Conservation (phyloP, 495 filamentous ascomycete genomes). For the Penicillium tannophilum region DNA sequence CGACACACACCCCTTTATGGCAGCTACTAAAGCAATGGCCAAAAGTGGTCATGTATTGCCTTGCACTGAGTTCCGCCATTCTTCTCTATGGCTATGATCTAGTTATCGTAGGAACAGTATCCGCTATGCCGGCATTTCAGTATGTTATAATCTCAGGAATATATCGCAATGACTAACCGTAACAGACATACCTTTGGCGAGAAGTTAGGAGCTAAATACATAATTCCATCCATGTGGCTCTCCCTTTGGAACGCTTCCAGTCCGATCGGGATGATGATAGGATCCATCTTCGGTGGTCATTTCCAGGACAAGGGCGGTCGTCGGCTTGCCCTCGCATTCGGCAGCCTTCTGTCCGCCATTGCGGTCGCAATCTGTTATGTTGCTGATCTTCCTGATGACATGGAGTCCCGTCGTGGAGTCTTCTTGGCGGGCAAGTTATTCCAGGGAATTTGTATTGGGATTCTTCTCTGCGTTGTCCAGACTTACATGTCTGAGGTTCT, state of each 20-base stretch:
- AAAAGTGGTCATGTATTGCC: conserved; percentile 30
- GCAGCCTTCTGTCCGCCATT: conserved; percentile 39
- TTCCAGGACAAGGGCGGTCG: conserved; percentile 47
- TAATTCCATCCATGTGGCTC: conserved; percentile 51
- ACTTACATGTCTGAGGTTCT: conserved; percentile 53
- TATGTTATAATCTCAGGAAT: conserved; percentile 10
- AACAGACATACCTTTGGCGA: conserved; percentile 39
- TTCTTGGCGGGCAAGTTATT: conserved; percentile 39
- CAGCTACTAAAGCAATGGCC: conserved; percentile 25
- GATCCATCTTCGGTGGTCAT: conserved; percentile 39
- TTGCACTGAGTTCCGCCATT: conserved; percentile 36
- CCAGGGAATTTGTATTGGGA: conserved; percentile 45
- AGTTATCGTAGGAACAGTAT: conserved; percentile 49
- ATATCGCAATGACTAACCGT: conserved; percentile 3
- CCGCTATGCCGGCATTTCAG: conserved; percentile 49
- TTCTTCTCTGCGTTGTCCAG: conserved; percentile 42
- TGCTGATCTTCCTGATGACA: conserved; percentile 30
- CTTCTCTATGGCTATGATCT: conserved; percentile 53
- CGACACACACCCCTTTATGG: conserved; percentile 19
- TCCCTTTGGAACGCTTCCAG: conserved; percentile 45
- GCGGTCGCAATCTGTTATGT: conserved; percentile 40
- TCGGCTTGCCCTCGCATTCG: conserved; percentile 35
- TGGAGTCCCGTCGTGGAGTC: conserved; percentile 29
- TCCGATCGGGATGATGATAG: conserved; percentile 45
- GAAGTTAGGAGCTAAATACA: conserved; percentile 33